Percentiles rank a stretch among this genome's conserved stretches.
Evolutionary conservation across 495 filamentous ascomycete genomes (phyloP).

Genomic region (Penicillium canariense): DNA sequence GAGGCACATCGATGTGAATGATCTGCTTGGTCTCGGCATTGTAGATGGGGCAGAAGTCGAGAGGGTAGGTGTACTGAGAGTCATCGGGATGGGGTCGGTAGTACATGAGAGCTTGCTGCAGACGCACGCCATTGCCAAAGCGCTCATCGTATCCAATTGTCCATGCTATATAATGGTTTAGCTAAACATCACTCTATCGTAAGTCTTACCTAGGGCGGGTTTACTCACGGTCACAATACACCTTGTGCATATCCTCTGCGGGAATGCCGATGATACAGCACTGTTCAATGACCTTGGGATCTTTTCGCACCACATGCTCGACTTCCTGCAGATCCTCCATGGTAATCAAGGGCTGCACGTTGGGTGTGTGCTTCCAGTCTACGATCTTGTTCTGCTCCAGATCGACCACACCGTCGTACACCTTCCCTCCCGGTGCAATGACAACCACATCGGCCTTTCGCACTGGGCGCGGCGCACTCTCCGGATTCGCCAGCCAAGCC

Average conservation of each 20-base stretch:
- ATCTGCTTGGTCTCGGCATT: conserved; percentile 81
- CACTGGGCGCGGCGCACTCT: conserved; percentile 59
- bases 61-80: conserved; percentile 85
- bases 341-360: conserved; percentile 88
- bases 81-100: conserved; percentile 85
- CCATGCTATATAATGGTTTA: conserved; percentile 60
- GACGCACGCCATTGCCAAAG: conserved; percentile 73
- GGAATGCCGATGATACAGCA: conserved; percentile 86
- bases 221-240: conserved; percentile 83
- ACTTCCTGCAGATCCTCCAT: conserved; percentile 92
- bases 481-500: conserved; percentile 69
- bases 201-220: not conserved
- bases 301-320: conserved; percentile 74
- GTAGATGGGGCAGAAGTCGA: conserved; percentile 94
- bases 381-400: conserved; percentile 67
- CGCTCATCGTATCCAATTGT: conserved; percentile 95
- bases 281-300: conserved; percentile 90
- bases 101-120: conserved; percentile 96
- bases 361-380: conserved; percentile 73
- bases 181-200: not conserved
- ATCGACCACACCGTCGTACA: conserved; percentile 85
- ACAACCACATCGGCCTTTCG: conserved; percentile 82
- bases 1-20: conserved; percentile 85
- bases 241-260: conserved; percentile 82
- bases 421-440: conserved; percentile 74